A percentile compares a stretch with the other conserved stretches of the same genome.
These are phyloP conservation scores for Cerioporus squamosus DNA, from an alignment of 1,284 basidiomycete species.

Conservation along the genomic window DNA sequence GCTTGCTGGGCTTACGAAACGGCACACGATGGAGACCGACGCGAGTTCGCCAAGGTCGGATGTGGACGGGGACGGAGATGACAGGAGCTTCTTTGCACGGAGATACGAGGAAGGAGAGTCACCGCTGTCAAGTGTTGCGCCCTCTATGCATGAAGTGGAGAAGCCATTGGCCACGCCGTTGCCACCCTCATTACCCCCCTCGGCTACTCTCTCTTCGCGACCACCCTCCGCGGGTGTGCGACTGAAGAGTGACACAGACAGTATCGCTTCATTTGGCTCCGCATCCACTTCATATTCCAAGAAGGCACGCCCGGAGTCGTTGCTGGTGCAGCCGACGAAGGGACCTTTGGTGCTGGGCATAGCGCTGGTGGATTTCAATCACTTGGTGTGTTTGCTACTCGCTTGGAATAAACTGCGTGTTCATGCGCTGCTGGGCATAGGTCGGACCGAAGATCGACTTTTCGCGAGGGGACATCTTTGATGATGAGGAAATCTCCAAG, in stretches of 20 bases:
- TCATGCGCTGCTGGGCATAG: constrained; percentile 42
- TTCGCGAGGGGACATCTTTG: constrained; percentile 67
- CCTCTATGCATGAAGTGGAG: constrained; percentile 50
- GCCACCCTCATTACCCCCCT: constrained; percentile 21
- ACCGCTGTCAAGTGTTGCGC: constrained; percentile 54
- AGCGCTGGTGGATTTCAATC: constrained; percentile 90
- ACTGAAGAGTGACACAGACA: constrained; percentile 51
- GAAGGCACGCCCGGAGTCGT: constrained; percentile 79
- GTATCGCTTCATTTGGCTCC: constrained; percentile 61
- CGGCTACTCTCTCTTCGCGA: constrained; percentile 21
- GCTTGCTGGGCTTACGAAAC: constrained; percentile 22
- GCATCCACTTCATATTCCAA: constrained; percentile 66
- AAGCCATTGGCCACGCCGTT: constrained; percentile 29
- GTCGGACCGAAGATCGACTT: constrained; percentile 93
- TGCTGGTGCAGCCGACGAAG: constrained; percentile 59
- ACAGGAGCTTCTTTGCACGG: constrained; percentile 49
- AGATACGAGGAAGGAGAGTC: constrained; percentile 47
- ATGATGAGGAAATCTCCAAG: constrained; percentile 81
- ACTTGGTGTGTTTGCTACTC: constrained; percentile 60
- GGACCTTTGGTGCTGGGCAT: constrained; percentile 79
- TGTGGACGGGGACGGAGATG: constrained; percentile 40
- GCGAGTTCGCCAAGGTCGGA: constrained; percentile 48
- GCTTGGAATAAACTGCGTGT: constrained; percentile 12
- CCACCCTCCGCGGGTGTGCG: constrained; percentile 29
- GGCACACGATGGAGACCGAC: constrained; percentile 51